Base-by-base conservation (phyloP, 139 green algal species). In the Volvox africanus region DNA sequence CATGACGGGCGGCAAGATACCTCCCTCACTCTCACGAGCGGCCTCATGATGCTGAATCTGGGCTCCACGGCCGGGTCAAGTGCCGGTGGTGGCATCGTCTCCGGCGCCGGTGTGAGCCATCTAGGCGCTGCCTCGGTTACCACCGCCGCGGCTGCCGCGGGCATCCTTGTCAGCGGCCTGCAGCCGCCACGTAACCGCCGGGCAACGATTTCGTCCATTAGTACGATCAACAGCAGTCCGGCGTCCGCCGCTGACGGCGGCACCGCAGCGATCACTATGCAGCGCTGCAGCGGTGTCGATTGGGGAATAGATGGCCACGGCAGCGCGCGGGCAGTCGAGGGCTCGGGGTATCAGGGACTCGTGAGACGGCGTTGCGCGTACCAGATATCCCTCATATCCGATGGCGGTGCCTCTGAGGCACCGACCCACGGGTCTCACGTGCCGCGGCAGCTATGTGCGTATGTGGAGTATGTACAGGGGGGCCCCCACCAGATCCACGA, bases 71-170 rank as follows among this genome's bases (percentile, higher is more conserved):
- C 71, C 71, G 71, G 71, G 37, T 35, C 21, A 16, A 68, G 79
- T 73, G 65, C 37, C 79, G 79, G 79, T 22, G 36, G 19, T n/a
- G 79, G 35, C 81, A 62, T 20, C 80, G 24, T 24, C 30, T 61
- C 18, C 18, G 81, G 17, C 30, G 81, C n/a, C 16, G 61, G 61
- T 19, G 61, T 76, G 9, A 88, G 82, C 35, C 65, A 80, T 61
- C 61, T 87, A 13, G 81, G 81, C 16, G 61, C 81, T 21, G 81
- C 81, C 50, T n/a, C 80, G 26, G 80, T 55, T 21, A n/a, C 78
- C 78, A 65, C 79, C 32, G 44, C 44, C 5, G 22, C 55, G 24
- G 80, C 65, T 12, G 65, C 80, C 14, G 80, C 28, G 20, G 78
- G 78, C 37, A 32, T 84, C 78, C 13, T 65, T 36, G 78, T 32